Base-by-base conservation (phyloP, 2,329 filamentous ascomycete species). In the Fusarium redolens region DNA sequence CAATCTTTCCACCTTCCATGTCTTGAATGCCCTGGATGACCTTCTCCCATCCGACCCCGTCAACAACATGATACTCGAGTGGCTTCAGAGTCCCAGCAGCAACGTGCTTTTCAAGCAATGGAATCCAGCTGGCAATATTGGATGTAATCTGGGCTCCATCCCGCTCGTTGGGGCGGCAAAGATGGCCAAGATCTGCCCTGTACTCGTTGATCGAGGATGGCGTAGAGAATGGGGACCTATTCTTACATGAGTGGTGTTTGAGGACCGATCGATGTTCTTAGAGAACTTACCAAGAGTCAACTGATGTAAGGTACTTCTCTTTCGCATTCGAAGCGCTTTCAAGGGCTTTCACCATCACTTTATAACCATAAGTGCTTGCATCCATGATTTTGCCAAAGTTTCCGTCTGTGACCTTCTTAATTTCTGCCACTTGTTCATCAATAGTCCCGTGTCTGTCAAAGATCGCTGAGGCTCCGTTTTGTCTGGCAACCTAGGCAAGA, bases 371-470 rank as follows among this genome's bases (percentile, higher is more conserved):
- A 2, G 76, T 75, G 38, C 77, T 81, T 7, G 81, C 71, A 51
- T 84, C 82, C 38, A 82, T 78, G 2, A 83, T 73, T 7, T 77
- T 74, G 22, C 69, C 62, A 58, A 82, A 82, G 11, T 79, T 79
- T 1, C 81, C 81, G 13, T 68, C 61, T 0, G 82, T 83, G 25
- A 81, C 77, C 8, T 67, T 67, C 35, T 71, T 64, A 20, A 83
- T 81, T 11, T 77, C 75, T 13, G 68, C 61, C 4, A 83, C 59
- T 60, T 83, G 82, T 4, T 80, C 77, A 1, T 78, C 76, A 7
- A 78, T 38, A 4, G 76, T 28, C 3, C 67, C 62, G 31, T 79
- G 77, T 62, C 79, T 78, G 56, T 81, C 77, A 38, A 83, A 78
- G 1, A 77, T 81, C 18, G 78, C 81, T 13, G 77, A 71, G 11